Evolutionary conservation across 23 red algal genomes (phyloP).

Genomic region (Gracilaria caudata): DNA sequence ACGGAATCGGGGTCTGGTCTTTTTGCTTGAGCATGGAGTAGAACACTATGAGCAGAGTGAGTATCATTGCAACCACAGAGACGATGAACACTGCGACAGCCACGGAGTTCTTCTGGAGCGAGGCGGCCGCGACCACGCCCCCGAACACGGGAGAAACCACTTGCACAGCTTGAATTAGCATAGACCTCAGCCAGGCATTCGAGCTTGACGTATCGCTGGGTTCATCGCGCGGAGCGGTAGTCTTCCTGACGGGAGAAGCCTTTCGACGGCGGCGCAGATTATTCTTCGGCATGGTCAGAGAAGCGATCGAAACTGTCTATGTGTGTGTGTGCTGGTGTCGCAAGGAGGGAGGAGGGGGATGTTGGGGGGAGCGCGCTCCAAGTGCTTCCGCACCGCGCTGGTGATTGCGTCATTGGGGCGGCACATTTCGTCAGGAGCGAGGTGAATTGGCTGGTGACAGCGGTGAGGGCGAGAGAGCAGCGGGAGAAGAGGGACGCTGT

Average conservation of each 20-base stretch:
- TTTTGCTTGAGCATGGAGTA: slow-evolving; percentile 33
- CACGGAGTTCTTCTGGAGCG: neutral
- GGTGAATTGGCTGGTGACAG: too few species aligned
- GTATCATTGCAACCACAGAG: slow-evolving; percentile 14
- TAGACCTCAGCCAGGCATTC: neutral
- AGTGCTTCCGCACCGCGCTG: too few species aligned
- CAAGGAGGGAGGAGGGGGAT: too few species aligned
- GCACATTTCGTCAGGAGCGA: neutral
- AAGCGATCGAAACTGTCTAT: too few species aligned
- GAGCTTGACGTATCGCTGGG: neutral
- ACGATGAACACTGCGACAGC: slow-evolving; percentile 28
- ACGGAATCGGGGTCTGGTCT: slow-evolving; percentile 30
- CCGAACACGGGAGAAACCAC: neutral
- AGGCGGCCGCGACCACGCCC: slow-evolving; percentile 35
- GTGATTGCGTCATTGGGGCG: neutral
- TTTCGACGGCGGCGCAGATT: neutral
- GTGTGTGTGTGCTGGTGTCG: too few species aligned
- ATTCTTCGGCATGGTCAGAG: neutral
- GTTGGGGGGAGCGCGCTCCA: neutral
- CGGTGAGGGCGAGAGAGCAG: neutral
- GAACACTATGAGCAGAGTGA: slow-evolving; percentile 8
- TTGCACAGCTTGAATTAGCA: neutral
- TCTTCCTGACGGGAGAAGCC: neutral
- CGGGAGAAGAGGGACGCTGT: neutral
- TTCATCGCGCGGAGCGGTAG: neutral